Evolutionary conservation across 2,329 filamentous ascomycete genomes (phyloP), one percentile per base, ranked within the genome.

Genomic region (Arthrobotrys iridis): DNA sequence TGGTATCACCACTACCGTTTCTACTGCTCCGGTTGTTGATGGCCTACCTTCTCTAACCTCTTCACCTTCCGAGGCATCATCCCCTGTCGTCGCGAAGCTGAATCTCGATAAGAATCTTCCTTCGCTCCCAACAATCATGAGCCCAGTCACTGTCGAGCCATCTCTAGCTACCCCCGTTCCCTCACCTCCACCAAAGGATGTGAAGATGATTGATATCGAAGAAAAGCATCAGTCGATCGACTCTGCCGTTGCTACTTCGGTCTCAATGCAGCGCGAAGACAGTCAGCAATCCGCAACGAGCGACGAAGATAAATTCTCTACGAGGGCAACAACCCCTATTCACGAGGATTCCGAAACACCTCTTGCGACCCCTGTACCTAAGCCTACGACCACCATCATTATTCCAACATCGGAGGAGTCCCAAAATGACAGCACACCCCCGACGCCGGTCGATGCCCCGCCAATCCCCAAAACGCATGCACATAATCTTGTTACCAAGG

Each of bases 401-500:
- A 63, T 64, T 28, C 55, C 63, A 35, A 20, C 46, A 8, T 60
- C 58, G 4, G 35, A 50, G 11, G 11, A 24, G n/a, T 13, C 60
- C 10, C 71, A 41, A 26, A 50, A 33, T 2, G 71, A 63, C 30
- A 75, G 71, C 48, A 57, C 50, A 6, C 71, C 71, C 4, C 55
- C 40, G 2, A 71, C 60, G 13, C 72, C 66, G 11, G 22, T 70
- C 13, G 72, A 71, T 55, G 60, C 58, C 13, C 50, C 62, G 7
- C 22, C 30, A n/a, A 84, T 97, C n/a, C 92, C 93, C 81, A 96
- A 91, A 83, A 97, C 93, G 0, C 97, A 88, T 80, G 92, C 93
- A 0, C 92, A 97, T 80, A 94, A 99, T 81, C 86, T 99, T 52
- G 89, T 97, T 80, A 97, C 96, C 84, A 96, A 96, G 82, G 94